A percentile compares a stretch with the other conserved stretches of the same genome.
phyloP scores from a whole-genome alignment of 2,329 filamentous ascomycete genomes.

The Exophiala xenobiotica region DNA sequence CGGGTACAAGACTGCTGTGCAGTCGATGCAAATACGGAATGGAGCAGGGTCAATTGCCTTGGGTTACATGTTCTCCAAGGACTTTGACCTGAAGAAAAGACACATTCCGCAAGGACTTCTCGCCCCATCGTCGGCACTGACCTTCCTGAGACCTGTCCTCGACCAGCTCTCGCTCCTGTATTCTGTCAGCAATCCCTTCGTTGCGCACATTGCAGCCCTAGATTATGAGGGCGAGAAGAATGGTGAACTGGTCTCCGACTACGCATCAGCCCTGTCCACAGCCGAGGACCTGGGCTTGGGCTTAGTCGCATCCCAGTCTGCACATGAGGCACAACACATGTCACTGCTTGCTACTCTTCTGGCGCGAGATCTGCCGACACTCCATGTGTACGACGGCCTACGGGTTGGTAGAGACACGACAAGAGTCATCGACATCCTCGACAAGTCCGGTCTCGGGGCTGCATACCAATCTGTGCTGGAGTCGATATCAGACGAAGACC shows the following conservation, averaged over 20 bases:
- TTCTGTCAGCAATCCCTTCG: constrained; percentile 86
- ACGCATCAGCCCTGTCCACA: constrained; percentile 73
- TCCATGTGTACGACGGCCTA: constrained; percentile 87
- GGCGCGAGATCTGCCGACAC: constrained; percentile 73
- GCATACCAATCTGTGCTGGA: constrained; percentile 67
- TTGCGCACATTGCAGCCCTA: constrained; percentile 85
- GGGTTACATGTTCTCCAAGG: constrained; percentile 95
- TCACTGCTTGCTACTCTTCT: constrained; percentile 81
- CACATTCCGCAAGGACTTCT: constrained; percentile 89
- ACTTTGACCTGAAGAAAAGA: constrained; percentile 89
- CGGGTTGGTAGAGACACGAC: constrained; percentile 79
- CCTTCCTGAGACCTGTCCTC: constrained; percentile 75
- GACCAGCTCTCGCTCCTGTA: constrained; percentile 93
- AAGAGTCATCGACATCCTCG: constrained; percentile 76
- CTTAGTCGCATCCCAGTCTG: constrained; percentile 78
- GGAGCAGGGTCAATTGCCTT: constrained; percentile 89
- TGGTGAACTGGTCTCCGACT: constrained; percentile 79
- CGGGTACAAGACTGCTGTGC: constrained; percentile 74
- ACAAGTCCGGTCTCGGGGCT: constrained; percentile 66
- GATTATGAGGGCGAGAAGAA: constrained; percentile 70
- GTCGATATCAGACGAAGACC: constrained; percentile 61
- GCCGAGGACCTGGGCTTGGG: constrained; percentile 89
- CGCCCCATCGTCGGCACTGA: constrained; percentile 78
- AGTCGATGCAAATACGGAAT: constrained; percentile 79
- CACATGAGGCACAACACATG: constrained; percentile 95